Conservation (phyloP, 1,284 basidiomycete species). For the Coniophora puteana region DNA sequence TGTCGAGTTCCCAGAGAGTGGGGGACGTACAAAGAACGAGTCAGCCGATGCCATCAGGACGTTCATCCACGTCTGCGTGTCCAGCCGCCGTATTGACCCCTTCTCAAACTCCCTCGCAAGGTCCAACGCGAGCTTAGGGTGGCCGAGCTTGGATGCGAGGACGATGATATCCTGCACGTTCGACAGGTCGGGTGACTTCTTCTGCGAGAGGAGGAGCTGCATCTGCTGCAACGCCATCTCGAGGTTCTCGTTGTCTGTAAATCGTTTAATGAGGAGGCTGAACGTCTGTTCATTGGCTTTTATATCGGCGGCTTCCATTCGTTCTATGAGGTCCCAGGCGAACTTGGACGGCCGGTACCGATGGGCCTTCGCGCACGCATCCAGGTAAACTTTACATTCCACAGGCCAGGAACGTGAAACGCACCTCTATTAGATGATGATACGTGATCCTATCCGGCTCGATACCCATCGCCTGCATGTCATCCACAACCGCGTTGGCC, state of each 20-base stretch:
- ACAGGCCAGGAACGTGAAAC: constrained; percentile 4
- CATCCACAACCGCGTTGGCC: constrained; percentile 69
- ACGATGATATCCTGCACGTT: constrained; percentile 47
- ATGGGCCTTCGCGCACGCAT: constrained; percentile 34
- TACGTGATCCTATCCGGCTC: constrained; percentile 55
- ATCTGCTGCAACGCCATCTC: constrained; percentile 60
- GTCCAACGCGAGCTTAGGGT: constrained; percentile 67
- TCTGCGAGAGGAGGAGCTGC: constrained; percentile 43
- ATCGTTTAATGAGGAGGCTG: constrained; percentile 47
- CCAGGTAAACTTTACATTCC: constrained; percentile 4
- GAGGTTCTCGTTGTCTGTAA: constrained; percentile 44
- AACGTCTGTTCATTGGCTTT: constrained; percentile 51
- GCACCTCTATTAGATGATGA: constrained; percentile 62
- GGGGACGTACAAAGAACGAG: constrained; percentile 53
- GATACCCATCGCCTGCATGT: constrained; percentile 61
- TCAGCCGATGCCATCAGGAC: constrained; percentile 58
- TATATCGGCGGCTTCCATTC: constrained; percentile 48
- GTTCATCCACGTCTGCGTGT: constrained; percentile 52
- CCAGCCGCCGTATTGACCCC: constrained; percentile 47
- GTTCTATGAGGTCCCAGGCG: constrained; percentile 31
- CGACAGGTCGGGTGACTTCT: constrained; percentile 44
- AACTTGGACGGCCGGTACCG: constrained; percentile 24
- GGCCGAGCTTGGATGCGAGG: constrained; percentile 43
- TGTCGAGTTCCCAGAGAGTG: neutral
- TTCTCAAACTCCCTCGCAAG: constrained; percentile 57